Conservation (phyloP, 345 rosid species). For the Conringia planisiliqua region DNA sequence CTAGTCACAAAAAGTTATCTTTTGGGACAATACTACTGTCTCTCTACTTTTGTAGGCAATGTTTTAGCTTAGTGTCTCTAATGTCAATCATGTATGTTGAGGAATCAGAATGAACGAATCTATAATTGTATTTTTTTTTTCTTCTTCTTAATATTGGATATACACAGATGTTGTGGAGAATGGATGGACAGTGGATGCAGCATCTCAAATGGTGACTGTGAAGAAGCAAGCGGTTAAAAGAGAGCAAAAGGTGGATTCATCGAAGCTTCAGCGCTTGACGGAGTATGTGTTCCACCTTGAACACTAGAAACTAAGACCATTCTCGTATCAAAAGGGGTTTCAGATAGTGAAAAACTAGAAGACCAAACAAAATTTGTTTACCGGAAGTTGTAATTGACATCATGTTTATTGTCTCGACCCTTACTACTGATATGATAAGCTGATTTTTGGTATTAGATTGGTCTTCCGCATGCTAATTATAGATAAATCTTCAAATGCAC, state of each 20-base stretch:
- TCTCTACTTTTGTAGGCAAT: background rate
- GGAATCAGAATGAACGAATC: background rate
- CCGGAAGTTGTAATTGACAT: too few relatives aligned
- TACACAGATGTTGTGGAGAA: conserved; percentile 63
- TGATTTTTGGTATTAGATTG: background rate
- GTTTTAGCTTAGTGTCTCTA: background rate
- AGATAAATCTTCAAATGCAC: background rate
- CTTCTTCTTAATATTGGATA: background rate
- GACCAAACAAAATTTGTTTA: background rate
- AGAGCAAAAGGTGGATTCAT: conserved; percentile 72
- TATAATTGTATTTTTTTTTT: background rate
- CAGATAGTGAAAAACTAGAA: background rate
- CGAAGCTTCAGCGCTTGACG: conserved; percentile 74
- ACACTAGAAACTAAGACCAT: conserved; percentile 34
- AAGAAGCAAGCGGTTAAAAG: conserved; percentile 51
- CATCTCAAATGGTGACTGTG: conserved; percentile 68
- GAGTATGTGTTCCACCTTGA: conserved; percentile 84
- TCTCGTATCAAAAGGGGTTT: background rate
- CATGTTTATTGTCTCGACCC: too few relatives aligned
- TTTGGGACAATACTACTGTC: background rate
- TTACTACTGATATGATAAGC: background rate
- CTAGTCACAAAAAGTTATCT: background rate
- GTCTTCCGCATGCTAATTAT: background rate
- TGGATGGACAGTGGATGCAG: conserved; percentile 67
- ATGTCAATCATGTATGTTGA: background rate